A percentile compares a stretch with the other conserved stretches of the same genome.
Conservation (phyloP, 2,329 filamentous ascomycete species). For the Orbilia quercus region DNA sequence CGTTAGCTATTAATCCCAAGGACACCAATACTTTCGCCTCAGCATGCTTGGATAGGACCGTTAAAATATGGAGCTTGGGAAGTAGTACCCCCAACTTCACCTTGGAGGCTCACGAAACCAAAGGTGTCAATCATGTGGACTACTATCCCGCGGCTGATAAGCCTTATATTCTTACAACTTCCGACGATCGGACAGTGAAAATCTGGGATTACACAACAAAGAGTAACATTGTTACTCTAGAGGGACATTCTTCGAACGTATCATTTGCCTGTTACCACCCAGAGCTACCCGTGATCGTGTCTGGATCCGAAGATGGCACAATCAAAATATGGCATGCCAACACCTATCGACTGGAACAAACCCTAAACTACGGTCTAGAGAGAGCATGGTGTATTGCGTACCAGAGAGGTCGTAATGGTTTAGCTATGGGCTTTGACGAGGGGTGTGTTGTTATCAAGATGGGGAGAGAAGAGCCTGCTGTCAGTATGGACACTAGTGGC, state of each 20-base stretch:
- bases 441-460: constrained; percentile 98
- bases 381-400: constrained; percentile 97
- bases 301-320: constrained; percentile 95
- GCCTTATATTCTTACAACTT: constrained; percentile 92
- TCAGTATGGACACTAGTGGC: constrained; percentile 95
- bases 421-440: constrained; percentile 97
- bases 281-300: constrained; percentile 95
- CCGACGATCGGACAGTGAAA: constrained; percentile 95
- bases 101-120: constrained; percentile 74
- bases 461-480: constrained; percentile 94
- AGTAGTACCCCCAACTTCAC: constrained; percentile 96
- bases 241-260: constrained; percentile 97
- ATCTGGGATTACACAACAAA: constrained; percentile 99
- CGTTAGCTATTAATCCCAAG: constrained; percentile 95
- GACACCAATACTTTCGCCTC: constrained; percentile 93
- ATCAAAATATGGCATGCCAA: constrained; percentile 99
- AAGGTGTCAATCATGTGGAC: constrained; percentile 89
- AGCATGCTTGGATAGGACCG: constrained; percentile 93
- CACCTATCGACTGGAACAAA: constrained; percentile 95
- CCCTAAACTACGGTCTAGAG: constrained; percentile 93
- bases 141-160: constrained; percentile 81
- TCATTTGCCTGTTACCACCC: constrained; percentile 98
- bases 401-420: constrained; percentile 91
- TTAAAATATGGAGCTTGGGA: constrained; percentile 97
- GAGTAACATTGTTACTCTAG: constrained; percentile 92